A percentile compares a stretch with the other conserved stretches of the same genome.
Evolutionary conservation across 1,284 basidiomycete genomes (phyloP).

Genomic region (Somion occarium): DNA sequence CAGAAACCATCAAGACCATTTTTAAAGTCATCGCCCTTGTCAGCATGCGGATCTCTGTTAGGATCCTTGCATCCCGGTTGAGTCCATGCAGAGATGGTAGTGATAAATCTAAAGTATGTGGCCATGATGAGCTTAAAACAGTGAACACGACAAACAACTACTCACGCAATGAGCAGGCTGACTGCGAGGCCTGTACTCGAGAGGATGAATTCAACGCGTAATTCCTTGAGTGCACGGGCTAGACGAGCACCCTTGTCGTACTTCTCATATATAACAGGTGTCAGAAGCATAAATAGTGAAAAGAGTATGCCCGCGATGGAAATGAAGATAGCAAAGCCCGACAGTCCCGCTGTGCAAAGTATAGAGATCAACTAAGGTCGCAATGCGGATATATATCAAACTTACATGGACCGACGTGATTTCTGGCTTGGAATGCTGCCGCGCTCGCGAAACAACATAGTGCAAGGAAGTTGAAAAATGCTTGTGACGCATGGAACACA

Average conservation of each 20-base stretch:
- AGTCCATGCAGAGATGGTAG: constrained; percentile 74
- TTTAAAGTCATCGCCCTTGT: constrained; percentile 63
- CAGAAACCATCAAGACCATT: constrained; percentile 76
- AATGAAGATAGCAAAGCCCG: constrained; percentile 82
- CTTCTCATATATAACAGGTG: constrained; percentile 83
- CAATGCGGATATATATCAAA: constrained; percentile 18
- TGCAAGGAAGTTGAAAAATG: constrained; percentile 86
- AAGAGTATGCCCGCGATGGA: constrained; percentile 67
- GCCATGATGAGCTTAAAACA: constrained; percentile 6
- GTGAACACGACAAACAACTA: constrained; percentile 15
- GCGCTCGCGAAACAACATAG: constrained; percentile 86
- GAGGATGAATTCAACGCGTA: constrained; percentile 78
- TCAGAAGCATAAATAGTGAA: constrained; percentile 63
- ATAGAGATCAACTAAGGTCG: constrained; percentile 7
- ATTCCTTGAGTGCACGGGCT: constrained; percentile 75
- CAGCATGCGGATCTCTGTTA: constrained; percentile 52
- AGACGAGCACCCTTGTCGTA: constrained; percentile 74
- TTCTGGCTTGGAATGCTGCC: constrained; percentile 82
- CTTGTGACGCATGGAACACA: constrained; percentile 66
- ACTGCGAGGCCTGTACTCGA: constrained; percentile 60
- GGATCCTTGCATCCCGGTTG: constrained; percentile 83
- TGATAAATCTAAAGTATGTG: constrained; percentile 62
- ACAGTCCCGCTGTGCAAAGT: constrained; percentile 63
- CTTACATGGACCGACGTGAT: constrained; percentile 79
- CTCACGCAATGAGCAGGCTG: constrained; percentile 72